Percentiles rank a stretch among this genome's conserved stretches.
phyloP scores from a whole-genome alignment of 306 rosid genomes.

The Sesbania bispinosa region DNA sequence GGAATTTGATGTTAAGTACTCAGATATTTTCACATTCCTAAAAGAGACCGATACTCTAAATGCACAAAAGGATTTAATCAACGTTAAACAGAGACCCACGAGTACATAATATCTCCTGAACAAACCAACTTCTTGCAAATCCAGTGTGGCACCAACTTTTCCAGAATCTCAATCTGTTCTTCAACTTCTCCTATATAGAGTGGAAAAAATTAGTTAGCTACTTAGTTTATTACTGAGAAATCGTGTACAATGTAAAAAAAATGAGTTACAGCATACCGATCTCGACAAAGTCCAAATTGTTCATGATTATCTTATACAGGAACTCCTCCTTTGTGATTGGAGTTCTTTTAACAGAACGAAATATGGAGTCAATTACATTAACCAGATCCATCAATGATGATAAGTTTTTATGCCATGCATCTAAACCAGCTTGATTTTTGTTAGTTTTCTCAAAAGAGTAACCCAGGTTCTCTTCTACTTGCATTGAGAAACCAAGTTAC shows the following conservation, averaged over 20 bases:
- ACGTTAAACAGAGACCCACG: conserved; percentile 32
- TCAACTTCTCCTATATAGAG: conserved; percentile 61
- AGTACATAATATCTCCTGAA: conserved; percentile 48
- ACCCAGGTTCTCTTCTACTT: conserved; percentile 34
- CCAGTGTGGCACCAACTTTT: conserved; percentile 59
- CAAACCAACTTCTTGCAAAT: conserved; percentile 42
- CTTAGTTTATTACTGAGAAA: conserved; percentile 14
- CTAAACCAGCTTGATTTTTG: conserved; percentile 27
- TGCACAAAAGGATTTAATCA: neutral
- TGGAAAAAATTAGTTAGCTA: conserved; percentile 21
- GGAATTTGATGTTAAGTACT: neutral
- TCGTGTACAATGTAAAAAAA: neutral
- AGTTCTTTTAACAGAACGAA: conserved; percentile 44
- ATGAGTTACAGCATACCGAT: conserved; percentile 44
- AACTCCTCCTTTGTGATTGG: conserved; percentile 72
- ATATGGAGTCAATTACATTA: conserved; percentile 49
- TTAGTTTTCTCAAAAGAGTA: conserved; percentile 17
- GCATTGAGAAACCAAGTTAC: conserved; percentile 18
- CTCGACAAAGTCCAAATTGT: conserved; percentile 48
- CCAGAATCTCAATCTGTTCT: conserved; percentile 48
- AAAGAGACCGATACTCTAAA: too few relatives aligned
- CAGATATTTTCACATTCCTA: too few relatives aligned
- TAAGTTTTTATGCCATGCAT: neutral
- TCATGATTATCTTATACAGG: conserved; percentile 60
- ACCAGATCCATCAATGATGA: conserved; percentile 46